Conservation (phyloP, 2,329 filamentous ascomycete species). For the Coniochaeta hoffmannii region DNA sequence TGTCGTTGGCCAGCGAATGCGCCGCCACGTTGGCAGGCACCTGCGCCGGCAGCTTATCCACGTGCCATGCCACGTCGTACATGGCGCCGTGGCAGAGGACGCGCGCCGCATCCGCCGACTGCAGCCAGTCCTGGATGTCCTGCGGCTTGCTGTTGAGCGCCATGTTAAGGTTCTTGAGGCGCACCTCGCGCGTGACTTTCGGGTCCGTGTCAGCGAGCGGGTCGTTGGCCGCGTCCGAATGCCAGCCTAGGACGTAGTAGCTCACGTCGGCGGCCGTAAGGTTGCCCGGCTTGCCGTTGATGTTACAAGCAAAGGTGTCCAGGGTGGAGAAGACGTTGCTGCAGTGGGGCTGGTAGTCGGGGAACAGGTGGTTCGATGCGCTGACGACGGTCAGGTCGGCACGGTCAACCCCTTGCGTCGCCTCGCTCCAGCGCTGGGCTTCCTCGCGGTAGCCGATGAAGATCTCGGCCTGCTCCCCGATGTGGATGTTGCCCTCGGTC, state of each 20-base stretch:
- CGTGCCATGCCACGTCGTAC: slow-evolving; percentile 28
- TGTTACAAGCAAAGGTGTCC: slow-evolving; percentile 23
- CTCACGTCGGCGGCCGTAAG: slow-evolving; percentile 18
- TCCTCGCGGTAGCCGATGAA: slow-evolving; percentile 29
- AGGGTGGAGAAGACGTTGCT: slow-evolving; percentile 31
- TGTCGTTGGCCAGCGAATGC: slow-evolving; percentile 12
- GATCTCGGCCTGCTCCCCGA: slow-evolving; percentile 31
- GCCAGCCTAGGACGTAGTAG: slow-evolving; percentile 34
- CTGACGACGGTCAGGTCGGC: slow-evolving; percentile 2
- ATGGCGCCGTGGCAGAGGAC: slow-evolving; percentile 27
- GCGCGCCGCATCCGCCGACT: slow-evolving; percentile 8
- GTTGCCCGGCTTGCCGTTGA: slow-evolving; percentile 12
- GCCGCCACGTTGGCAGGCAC: slow-evolving; percentile 19
- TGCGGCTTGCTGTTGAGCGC: slow-evolving; percentile 4
- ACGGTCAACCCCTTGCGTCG: background rate
- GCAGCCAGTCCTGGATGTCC: slow-evolving; percentile 11
- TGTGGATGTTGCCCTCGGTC: slow-evolving; percentile 7
- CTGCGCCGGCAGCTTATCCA: slow-evolving; percentile 15
- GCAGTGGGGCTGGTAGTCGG: slow-evolving; percentile 33
- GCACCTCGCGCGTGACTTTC: background rate
- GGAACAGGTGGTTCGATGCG: slow-evolving; percentile 27
- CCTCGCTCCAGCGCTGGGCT: slow-evolving; percentile 11
- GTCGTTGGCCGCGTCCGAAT: slow-evolving; percentile 16
- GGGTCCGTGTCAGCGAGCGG: background rate
- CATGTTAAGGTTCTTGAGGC: slow-evolving; percentile 13